Percentiles rank a stretch among this genome's conserved stretches.
Conservation (phyloP, 2,329 filamentous ascomycete species). For the Anisogramma anomala region DNA sequence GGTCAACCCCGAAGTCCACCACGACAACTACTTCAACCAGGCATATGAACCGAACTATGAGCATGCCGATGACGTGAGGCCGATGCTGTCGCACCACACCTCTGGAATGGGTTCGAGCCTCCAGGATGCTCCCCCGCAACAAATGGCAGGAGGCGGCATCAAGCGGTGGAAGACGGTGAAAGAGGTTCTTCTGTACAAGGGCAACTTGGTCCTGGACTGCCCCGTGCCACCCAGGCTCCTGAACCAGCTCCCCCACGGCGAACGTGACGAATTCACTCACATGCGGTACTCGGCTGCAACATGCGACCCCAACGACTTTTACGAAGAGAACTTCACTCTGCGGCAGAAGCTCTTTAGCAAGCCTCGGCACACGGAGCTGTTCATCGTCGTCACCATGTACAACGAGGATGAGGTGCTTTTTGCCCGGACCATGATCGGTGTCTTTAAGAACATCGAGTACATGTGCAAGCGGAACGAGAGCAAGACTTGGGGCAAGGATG, state of each 20-base stretch:
- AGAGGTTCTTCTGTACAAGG: slow-evolving; percentile 92
- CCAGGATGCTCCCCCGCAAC: slow-evolving; percentile 30
- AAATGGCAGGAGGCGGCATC: slow-evolving; percentile 47
- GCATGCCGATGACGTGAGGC: slow-evolving; percentile 53
- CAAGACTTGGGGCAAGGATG: slow-evolving; percentile 96
- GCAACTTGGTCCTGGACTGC: slow-evolving; percentile 93
- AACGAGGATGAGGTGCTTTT: slow-evolving; percentile 97
- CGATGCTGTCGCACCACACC: slow-evolving; percentile 60
- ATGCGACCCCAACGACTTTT: slow-evolving; percentile 83
- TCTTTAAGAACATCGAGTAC: slow-evolving; percentile 97
- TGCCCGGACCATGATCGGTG: slow-evolving; percentile 87
- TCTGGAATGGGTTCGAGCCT: slow-evolving; percentile 35
- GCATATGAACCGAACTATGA: slow-evolving; percentile 73
- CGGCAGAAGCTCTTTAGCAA: slow-evolving; percentile 89
- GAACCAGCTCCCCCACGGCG: slow-evolving; percentile 78
- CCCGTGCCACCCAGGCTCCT: slow-evolving; percentile 82
- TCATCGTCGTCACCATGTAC: slow-evolving; percentile 98
- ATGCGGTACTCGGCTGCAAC: slow-evolving; percentile 97
- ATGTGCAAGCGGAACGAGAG: slow-evolving; percentile 90
- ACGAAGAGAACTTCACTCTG: slow-evolving; percentile 78
- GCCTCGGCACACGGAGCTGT: slow-evolving; percentile 82
- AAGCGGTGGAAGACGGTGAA: slow-evolving; percentile 97
- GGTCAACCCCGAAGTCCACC: slow-evolving; percentile 72
- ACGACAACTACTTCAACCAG: slow-evolving; percentile 75
- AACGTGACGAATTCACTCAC: slow-evolving; percentile 83